phyloP scores from a whole-genome alignment of 2,329 filamentous ascomycete species.

The Niveomyces coronatus region DNA sequence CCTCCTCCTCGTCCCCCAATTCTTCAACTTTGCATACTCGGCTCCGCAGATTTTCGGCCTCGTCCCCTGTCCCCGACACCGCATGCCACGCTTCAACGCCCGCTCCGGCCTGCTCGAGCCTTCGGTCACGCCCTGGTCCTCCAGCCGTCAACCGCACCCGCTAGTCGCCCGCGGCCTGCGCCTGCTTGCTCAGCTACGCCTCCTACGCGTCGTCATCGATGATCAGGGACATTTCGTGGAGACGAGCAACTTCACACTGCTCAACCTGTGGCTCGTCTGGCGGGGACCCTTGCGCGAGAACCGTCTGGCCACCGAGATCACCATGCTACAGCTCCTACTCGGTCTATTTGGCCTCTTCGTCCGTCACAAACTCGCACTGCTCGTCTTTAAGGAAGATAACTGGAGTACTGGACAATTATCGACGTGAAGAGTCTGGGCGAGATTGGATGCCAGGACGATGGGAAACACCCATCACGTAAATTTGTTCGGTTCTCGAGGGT shows the following conservation, averaged over 20 bases:
- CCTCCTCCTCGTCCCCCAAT: conserved; percentile 82
- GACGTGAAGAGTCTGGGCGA: too few relatives aligned
- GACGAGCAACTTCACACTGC: conserved; percentile 81
- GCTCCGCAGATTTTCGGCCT: conserved; percentile 83
- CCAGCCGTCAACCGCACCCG: conserved; percentile 55
- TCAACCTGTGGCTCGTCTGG: conserved; percentile 96
- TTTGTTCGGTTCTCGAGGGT: too few relatives aligned
- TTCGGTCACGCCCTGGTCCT: conserved; percentile 66
- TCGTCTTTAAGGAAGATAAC: conserved; percentile 90
- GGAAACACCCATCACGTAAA: too few relatives aligned
- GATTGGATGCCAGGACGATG: too few relatives aligned
- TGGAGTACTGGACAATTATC: conserved; percentile 32
- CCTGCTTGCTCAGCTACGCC: conserved; percentile 54
- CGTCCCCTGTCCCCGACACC: conserved; percentile 85
- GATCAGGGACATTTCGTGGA: conserved; percentile 61
- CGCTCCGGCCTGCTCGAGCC: conserved; percentile 78
- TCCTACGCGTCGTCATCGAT: conserved; percentile 60
- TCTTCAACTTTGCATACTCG: conserved; percentile 95
- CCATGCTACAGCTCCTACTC: conserved; percentile 63
- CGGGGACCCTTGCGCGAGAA: conserved; percentile 86
- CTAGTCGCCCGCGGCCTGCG: conserved; percentile 54
- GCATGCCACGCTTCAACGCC: conserved; percentile 80
- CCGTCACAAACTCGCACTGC: conserved; percentile 72
- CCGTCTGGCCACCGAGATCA: conserved; percentile 66
- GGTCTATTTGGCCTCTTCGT: conserved; percentile 79